These are phyloP conservation scores for Jaenimonas drosophilae DNA, from an alignment of 208 protist species.

Conservation along the genomic window DNA sequence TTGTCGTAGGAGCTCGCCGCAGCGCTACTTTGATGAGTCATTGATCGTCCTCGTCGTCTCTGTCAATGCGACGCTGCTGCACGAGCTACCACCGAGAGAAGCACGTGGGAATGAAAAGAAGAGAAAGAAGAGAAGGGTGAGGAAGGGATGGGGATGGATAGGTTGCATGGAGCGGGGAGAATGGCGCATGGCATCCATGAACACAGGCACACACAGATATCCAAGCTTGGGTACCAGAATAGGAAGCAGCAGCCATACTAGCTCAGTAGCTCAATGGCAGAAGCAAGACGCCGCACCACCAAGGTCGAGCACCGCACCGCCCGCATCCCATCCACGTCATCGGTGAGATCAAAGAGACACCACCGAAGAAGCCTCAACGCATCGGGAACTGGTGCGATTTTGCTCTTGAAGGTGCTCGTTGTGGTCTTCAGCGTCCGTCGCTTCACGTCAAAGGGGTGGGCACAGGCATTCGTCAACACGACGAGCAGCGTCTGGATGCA, in stretches of 20 bases:
- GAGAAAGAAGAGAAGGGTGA: constrained; percentile 8
- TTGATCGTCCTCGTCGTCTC: constrained; percentile 2
- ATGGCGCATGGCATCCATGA: background rate
- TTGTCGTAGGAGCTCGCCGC: constrained; percentile 55
- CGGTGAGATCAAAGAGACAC: constrained; percentile 54
- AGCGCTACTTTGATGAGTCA: too few species aligned
- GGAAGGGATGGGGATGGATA: background rate
- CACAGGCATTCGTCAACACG: too few species aligned
- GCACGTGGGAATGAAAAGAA: constrained; percentile 4
- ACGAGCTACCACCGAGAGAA: background rate
- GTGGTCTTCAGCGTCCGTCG: constrained; percentile 53
- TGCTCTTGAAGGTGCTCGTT: constrained; percentile 39
- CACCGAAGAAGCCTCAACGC: constrained; percentile 42
- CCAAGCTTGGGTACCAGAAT: too few species aligned
- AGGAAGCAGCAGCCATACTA: too few species aligned
- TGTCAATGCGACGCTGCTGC: constrained; percentile 1
- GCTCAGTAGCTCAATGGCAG: constrained; percentile 14
- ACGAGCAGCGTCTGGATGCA: constrained; percentile 34
- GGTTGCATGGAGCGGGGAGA: background rate
- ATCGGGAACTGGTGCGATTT: constrained; percentile 24
- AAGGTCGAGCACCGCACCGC: constrained; percentile 39
- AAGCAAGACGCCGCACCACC: constrained; percentile 30
- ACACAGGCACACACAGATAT: too few species aligned
- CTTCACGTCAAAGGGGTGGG: constrained; percentile 51
- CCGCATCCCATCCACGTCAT: constrained; percentile 23